Evolutionary conservation across 805 yeast species (phyloP), one percentile per base, ranked within the genome.

Genomic region (Candida hungchunana): DNA sequence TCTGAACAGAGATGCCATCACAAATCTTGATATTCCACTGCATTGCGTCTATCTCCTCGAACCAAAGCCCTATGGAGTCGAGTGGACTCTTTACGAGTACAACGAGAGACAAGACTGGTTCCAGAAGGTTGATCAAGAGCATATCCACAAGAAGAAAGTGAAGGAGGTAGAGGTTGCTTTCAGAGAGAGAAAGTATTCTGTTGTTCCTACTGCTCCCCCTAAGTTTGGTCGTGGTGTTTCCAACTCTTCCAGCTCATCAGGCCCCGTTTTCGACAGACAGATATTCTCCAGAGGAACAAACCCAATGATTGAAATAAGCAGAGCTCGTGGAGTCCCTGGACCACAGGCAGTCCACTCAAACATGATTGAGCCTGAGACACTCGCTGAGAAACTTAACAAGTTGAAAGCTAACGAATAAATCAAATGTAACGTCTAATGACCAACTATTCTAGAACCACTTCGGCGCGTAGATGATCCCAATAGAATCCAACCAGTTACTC

Each of bases 31-130:
- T 60, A 89, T 90, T 6, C 97, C 97, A 5, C 65, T 90, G 37
- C 97, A 90, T 55, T 84, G 96, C 7, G 77, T 90, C 8, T 90
- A 89, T 56, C 75, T 90, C 39, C 70, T 90, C 42, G 97, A 90
- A 54, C 88, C 90, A 32, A 86, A 85, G 58, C 97, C 97, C 0
- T 90, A 87, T 59, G 97, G 97, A 2, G 95, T 94, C 3, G 94
- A 87, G 42, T 90, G 95, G 87, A 74, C 82, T 11, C 67, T 89
- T 57, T 90, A 81, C 61, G 95, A 88, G 57, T 90, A 81, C 62
- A 82, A 85, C 50, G 96, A 89, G 48, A 62, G 60, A 3, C 60
- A 70, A 26, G 89, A 88, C 56, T 77, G 86, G 81, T 90, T 90
- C 62, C 72, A 65, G 36, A 76, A 82, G 50, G 80, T 87, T 4